Base-by-base conservation (phyloP, 2,329 filamentous ascomycete genomes). In the Paraconiothyrium brasiliense region DNA sequence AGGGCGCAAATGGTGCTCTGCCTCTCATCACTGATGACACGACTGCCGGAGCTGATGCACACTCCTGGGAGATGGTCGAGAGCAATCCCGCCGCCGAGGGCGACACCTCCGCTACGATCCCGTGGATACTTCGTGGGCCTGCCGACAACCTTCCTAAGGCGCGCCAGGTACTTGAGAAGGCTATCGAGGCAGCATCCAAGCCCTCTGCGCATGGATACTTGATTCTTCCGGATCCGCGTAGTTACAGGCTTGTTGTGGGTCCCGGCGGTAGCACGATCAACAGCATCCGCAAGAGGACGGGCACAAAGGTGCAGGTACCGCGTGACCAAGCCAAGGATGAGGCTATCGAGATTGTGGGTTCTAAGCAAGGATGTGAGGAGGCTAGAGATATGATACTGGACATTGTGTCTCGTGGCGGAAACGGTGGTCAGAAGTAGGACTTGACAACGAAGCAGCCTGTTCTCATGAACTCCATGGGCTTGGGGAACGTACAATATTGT, bases 1-100 rank as follows among this genome's bases (percentile, higher is more conserved):
- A 79, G 63, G 85, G 87, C 24, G 83, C 84, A 43, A 90, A 87
- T 66, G 87, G 86, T 48, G 85, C 87, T 43, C 86, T 97, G 59
- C 95, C 95, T n/a, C 81, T 99, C 69, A 98, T 98, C 79, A 98
- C 94, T 0, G 95, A 98, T 74, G 92, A 87, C 1, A 87, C 89
- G 14, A 66, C 64, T 32, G 81, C 85, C 35, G 74, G 75, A 13
- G 79, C 85, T 24, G 84, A 87, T 7, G 89, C 91, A 65, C 89
- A 97, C 82, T 92, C 91, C 2, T 99, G 94, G 93, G 91, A 92
- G 68, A 82, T 95, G 13, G 86, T 96, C 62, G 89, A 93, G 74
- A 86, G 87, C 43, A 87, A 89, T 24, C 71, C 69, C 6, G 73
- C 89, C 46, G 90, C 89, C 44, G 90, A 89, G 24, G 76, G 78